Percentiles rank a stretch among this genome's conserved stretches.
These are phyloP conservation scores for Leishmania lainsoni DNA, from an alignment of 208 protist species.

Conservation along the genomic window DNA sequence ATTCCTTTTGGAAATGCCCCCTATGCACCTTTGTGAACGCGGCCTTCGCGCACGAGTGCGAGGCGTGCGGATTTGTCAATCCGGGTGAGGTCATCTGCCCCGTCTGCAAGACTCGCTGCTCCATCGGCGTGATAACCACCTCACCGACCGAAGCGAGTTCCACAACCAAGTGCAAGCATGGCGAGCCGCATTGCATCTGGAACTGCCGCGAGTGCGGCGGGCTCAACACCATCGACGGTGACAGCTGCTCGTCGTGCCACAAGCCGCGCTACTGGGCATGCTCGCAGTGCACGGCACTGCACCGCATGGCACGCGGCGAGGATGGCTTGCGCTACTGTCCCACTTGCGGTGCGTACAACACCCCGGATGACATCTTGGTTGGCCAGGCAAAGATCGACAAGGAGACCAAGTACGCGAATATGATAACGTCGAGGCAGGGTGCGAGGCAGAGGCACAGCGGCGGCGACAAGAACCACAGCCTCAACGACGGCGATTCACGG, in stretches of 20 bases:
- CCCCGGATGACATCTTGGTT: conserved; percentile 59
- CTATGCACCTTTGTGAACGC: conserved; percentile 64
- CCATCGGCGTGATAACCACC: conserved; percentile 16
- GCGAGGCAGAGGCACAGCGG: neutral
- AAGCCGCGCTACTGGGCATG: conserved; percentile 65
- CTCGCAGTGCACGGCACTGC: conserved; percentile 59
- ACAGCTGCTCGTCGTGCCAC: conserved; percentile 50
- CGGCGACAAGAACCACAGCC: neutral
- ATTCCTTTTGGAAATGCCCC: conserved; percentile 49
- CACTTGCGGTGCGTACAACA: conserved; percentile 69
- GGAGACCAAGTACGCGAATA: conserved; percentile 35
- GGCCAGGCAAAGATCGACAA: conserved; percentile 54
- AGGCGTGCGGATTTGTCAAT: conserved; percentile 46
- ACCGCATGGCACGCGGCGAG: conserved; percentile 35
- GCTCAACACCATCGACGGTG: conserved; percentile 67
- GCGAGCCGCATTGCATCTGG: conserved; percentile 67
- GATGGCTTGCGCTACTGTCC: conserved; percentile 72
- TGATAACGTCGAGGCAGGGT: conserved; percentile 32
- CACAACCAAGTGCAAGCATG: conserved; percentile 36
- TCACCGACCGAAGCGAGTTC: neutral
- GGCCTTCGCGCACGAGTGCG: conserved; percentile 26
- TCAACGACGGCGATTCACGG: neutral
- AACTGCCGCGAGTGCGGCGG: conserved; percentile 51
- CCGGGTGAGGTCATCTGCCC: conserved; percentile 40
- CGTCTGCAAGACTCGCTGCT: conserved; percentile 29